Evolutionary conservation across 257 asterid species (phyloP), one percentile per base, ranked within the genome.

Genomic region (Hygrophila difformis): DNA sequence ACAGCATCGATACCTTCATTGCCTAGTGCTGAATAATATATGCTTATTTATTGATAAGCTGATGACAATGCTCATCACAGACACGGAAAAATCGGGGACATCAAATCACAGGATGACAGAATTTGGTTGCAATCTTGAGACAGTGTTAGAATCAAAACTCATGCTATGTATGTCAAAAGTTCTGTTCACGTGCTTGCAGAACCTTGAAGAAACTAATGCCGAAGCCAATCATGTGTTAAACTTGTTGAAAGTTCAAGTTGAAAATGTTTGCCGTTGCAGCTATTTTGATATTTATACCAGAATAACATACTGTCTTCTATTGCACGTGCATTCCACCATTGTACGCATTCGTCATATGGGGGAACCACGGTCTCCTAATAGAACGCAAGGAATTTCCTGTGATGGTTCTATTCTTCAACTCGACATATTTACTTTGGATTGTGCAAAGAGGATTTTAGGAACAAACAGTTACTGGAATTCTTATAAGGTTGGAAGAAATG

Each of bases 401-500:
- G 62, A 40, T 49, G 66, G 51, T 55, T 66, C 73, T 33, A 37
- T 66, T 55, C 45, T 55, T 67, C 73, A 73, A 44, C 53, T 67
- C 50, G 93, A 82, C 63, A 57, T 51, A 44, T 42, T 55, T 55
- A 49, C 73, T 39, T 16, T 62, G 55, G 77, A 63, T 54, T 69
- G 59, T 69, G 87, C 66, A 21, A 70, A 68, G 47, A 69, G 61
- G 56, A 46, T 79, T 39, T 49, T 79, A 51, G 78, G 36, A 67
- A 39, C 31, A 59, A 65, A 61, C 16, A 74, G 62, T 61, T 47
- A 73, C 61, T 91, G 94, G 96, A 47, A 51, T 31, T 67, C 67
- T 38, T 91, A 86, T 60, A 75, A 76, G 61, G 83, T 79, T 53
- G 98, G 87, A 61, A 82, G 66, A 71, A 62, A 26, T 59, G 93